Evolutionary conservation across 2,329 filamentous ascomycete genomes (phyloP), one percentile per base, ranked within the genome.

Genomic region (Alternaria angustiovoidea): DNA sequence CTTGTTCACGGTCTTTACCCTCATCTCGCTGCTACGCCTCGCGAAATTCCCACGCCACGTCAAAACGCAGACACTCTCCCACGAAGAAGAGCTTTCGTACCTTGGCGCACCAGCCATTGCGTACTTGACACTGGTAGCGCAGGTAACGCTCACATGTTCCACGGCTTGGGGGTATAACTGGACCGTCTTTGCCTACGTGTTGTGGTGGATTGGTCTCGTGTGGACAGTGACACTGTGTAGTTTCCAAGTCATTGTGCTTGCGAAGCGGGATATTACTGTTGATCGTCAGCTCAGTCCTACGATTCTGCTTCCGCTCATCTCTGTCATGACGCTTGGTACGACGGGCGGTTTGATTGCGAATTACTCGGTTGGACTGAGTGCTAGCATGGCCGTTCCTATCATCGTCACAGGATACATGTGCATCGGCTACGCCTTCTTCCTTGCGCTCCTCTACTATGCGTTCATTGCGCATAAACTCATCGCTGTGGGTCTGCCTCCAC

Each of bases 71-170:
- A 1, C 67, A 85, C 22, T 93, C 88, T 87, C 75, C 77, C 24
- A 56, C 85, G 16, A 78, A 90, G 66, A 93, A 91, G 81, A 86
- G 81, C 61, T 89, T 88, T 79, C 87, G 8, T 87, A 87, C 47
- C 89, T 89, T 14, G 83, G 83, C 61, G 83, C 89, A 1, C 64
- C 86, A 22, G 84, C 84, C 61, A 77, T 91, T 61, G 71, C 93
- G 32, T 87, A 87, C 41, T 85, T 86, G 59, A 80, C 85, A 0
- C 53, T 91, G 91, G 79, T 91, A 88, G 28, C 91, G 92, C 79
- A 87, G 88, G 65, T 79, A 71, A 4, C 54, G 87, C 12, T 68
- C 70, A 49, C 91, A 91, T 81, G 26, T 71, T 83, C 52, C 92
- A 92, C 76, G 85, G 90, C 84, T 57, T 83, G 3, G 79, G 85